Evolutionary conservation across 768 basidiomycete species (phyloP), one percentile per base, ranked within the genome.

Genomic region (Amanita jacksonii): DNA sequence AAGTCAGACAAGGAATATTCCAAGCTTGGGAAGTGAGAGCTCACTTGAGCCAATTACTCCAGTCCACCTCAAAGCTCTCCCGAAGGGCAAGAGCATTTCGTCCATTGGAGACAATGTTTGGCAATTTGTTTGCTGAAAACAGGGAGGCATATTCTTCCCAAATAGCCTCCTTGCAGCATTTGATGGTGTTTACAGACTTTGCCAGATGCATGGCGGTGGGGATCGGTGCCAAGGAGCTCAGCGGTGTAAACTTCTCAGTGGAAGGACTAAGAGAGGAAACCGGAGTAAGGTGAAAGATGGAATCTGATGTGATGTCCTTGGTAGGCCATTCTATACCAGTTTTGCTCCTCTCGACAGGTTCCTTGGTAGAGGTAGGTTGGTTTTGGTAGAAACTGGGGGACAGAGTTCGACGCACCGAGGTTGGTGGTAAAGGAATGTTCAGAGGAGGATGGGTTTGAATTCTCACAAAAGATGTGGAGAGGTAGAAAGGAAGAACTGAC

Each of bases 31-130:
- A 20, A 24, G 41, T 20, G 27, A 15, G 7, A 20, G 59, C 78
- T 56, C 38, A 86, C 85, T 68, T 72, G 59, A 77, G 69, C 85
- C 85, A 87, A 39, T 77, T 76, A 7, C 59, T 59, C 82, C 84
- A 85, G 39, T 74, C 74, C 1, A 63, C 57, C 27, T 84, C 81
- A 45, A 87, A 87, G 35, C 76, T 72, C 39, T 76, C 77, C 3
- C 76, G 69, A 13, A 67, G 62, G 6, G 68, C 65, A 46, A 52
- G 42, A 10, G 53, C 41, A 50, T 54, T 52, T 9, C 60, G 63
- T 24, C 60, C 57, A 7, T 63, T 64, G 41, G 63, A 56, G 38
- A 71, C 61, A 19, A 33, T 18, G 36, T 65, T 51, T 6, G 57
- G 62, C 19, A 63, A 62, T n/a, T 66, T 58, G 28, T 65, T 62